phyloP scores from a whole-genome alignment of 176 grass and related monocot species.

The Tuctoria greenei region DNA sequence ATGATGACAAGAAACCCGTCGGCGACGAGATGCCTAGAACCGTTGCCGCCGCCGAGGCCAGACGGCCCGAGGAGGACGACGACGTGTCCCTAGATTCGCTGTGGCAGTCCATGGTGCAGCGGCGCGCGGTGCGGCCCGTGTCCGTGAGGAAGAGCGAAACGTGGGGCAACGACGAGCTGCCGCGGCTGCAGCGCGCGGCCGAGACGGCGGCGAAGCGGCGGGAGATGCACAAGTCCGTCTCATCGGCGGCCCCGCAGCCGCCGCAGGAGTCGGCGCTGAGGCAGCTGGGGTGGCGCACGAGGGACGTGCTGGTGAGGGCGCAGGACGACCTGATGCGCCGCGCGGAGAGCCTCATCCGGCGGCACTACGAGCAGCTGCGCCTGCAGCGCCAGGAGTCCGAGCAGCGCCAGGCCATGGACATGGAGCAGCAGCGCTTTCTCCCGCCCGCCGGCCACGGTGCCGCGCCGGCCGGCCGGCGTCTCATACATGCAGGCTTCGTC shows the following conservation, averaged over 20 bases:
- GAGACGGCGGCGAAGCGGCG: slow-evolving; percentile 17
- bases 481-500: slow-evolving; percentile 1
- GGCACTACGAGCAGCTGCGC: slow-evolving; percentile 68
- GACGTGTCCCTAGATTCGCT: slow-evolving; percentile 46
- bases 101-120: slow-evolving; percentile 50
- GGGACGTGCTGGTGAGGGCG: slow-evolving; percentile 50
- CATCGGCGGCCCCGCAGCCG: neutral
- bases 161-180: slow-evolving; percentile 50
- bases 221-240: slow-evolving; percentile 45
- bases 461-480: neutral
- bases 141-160: slow-evolving; percentile 65
- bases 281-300: slow-evolving; percentile 59
- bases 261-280: neutral
- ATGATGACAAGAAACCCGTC: neutral
- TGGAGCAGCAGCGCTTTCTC: slow-evolving; percentile 20
- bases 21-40: neutral
- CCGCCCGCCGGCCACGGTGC: too few species aligned
- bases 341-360: slow-evolving; percentile 71
- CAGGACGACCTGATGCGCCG: slow-evolving; percentile 61
- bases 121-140: slow-evolving; percentile 32
- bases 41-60: neutral
- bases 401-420: slow-evolving; percentile 50
- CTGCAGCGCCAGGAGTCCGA: slow-evolving; percentile 83
- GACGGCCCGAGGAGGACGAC: neutral
- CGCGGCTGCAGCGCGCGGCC: slow-evolving; percentile 30